Evolutionary conservation across 2,329 filamentous ascomycete genomes (phyloP).

Genomic region (Pseudocercospora macadamiae): DNA sequence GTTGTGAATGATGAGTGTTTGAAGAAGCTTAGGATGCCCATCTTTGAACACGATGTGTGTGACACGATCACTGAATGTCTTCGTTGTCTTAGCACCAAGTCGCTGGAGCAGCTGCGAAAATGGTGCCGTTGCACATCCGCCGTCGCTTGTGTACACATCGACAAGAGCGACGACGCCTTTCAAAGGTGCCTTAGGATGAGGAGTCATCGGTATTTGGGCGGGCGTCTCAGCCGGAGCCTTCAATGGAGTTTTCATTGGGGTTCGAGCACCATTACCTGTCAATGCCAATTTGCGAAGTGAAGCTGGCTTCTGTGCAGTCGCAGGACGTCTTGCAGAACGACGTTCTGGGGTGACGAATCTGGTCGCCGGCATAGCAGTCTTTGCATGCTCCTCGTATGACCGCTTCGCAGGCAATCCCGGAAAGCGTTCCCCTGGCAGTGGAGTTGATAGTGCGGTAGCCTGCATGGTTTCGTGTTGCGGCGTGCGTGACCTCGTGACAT

Average conservation of each 20-base stretch:
- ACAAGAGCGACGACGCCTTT: conserved; percentile 39
- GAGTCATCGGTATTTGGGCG: conserved; percentile 38
- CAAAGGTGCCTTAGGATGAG: conserved; percentile 40
- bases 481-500: not conserved
- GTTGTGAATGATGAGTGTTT: conserved; percentile 38
- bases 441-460: not conserved
- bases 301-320: conserved; percentile 32
- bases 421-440: conserved; percentile 14
- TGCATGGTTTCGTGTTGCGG: not conserved
- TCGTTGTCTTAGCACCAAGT: conserved; percentile 41
- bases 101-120: conserved; percentile 40
- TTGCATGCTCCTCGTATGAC: conserved; percentile 28
- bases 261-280: conserved; percentile 27
- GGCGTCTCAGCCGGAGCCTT: conserved; percentile 34
- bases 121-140: conserved; percentile 39
- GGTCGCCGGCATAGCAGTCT: conserved; percentile 31
- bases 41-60: conserved; percentile 45
- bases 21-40: conserved; percentile 39
- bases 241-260: conserved; percentile 37
- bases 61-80: conserved; percentile 40
- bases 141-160: conserved; percentile 42
- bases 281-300: conserved; percentile 36
- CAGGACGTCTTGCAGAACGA: conserved; percentile 30
- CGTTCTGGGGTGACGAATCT: conserved; percentile 34
- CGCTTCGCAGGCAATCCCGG: conserved; percentile 20